Evolutionary conservation across 2,329 filamentous ascomycete species (phyloP).

Genomic region (Monilinia fructigena): DNA sequence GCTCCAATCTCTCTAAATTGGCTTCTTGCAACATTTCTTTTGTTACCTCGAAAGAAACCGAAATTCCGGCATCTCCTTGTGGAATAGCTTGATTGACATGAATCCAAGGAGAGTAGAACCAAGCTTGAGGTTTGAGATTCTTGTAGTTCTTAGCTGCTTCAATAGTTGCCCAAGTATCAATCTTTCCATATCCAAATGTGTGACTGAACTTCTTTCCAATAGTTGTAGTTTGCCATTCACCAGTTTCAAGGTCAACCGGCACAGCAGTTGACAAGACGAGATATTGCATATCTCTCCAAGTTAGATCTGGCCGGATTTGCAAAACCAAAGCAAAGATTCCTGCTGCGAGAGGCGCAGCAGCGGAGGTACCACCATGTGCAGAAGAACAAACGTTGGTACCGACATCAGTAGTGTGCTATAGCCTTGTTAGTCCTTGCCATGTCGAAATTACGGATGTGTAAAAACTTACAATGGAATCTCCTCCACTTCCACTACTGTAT

Average conservation of each 20-base stretch:
- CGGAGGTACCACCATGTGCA: constrained; percentile 91
- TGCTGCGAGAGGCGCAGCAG: constrained; percentile 87
- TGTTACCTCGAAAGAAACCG: constrained; percentile 79
- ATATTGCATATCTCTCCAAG: constrained; percentile 94
- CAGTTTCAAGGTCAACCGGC: constrained; percentile 69
- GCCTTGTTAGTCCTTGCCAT: constrained; percentile 28
- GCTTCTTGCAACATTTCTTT: constrained; percentile 74
- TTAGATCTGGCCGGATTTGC: constrained; percentile 78
- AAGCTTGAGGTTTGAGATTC: constrained; percentile 90
- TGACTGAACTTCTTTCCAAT: constrained; percentile 89
- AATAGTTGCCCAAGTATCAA: constrained; percentile 83
- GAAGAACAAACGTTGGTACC: constrained; percentile 76
- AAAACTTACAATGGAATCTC: constrained; percentile 70
- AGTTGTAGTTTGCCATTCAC: constrained; percentile 77
- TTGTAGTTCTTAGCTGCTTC: constrained; percentile 83
- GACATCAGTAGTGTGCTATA: constrained; percentile 86
- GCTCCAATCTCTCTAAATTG: constrained; percentile 84
- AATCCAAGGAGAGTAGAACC: constrained; percentile 92
- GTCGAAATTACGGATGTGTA: background rate
- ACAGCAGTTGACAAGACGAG: constrained; percentile 82
- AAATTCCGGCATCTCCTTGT: constrained; percentile 76
- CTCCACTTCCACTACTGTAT: constrained; percentile 86
- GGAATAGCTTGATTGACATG: constrained; percentile 85
- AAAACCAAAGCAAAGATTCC: constrained; percentile 89
- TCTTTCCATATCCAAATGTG: constrained; percentile 92